Conservation (phyloP, 768 basidiomycete species). For the Coprinopsis strossmayeri region DNA sequence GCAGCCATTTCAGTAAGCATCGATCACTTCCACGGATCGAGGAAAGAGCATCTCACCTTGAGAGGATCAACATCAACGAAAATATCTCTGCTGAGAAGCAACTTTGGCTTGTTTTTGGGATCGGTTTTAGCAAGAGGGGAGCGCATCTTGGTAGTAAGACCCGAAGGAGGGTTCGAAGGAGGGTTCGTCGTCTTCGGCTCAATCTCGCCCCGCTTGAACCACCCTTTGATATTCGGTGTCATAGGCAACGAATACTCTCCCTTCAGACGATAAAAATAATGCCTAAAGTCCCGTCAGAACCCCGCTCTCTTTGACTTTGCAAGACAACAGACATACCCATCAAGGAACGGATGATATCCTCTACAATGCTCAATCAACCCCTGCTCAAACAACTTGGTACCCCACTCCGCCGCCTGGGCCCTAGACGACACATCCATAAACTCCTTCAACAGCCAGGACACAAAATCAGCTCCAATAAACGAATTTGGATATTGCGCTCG, state of each 20-base stretch:
- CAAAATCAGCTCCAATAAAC: constrained; percentile 86
- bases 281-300: too few species aligned
- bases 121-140: too few species aligned
- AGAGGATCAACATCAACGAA: constrained; percentile 80
- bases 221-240: constrained; percentile 52
- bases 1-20: too few species aligned
- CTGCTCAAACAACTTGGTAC: constrained; percentile 65
- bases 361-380: constrained; percentile 84
- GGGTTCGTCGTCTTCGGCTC: constrained; percentile 29
- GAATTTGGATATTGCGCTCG: constrained; percentile 64
- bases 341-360: constrained; percentile 75
- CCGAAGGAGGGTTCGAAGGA: constrained; percentile 14
- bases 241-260: constrained; percentile 68
- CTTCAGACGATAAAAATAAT: constrained; percentile 83
- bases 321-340: constrained; percentile 48
- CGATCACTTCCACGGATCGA: too few species aligned
- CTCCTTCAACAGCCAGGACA: constrained; percentile 88
- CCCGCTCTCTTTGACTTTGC: neutral
- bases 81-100: constrained; percentile 84
- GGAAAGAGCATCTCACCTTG: constrained; percentile 39
- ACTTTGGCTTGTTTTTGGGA: constrained; percentile 38
- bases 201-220: constrained; percentile 59
- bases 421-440: constrained; percentile 84
- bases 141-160: too few species aligned
- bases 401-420: constrained; percentile 77